Conservation (phyloP, 768 basidiomycete genomes). For the Pleurotus eryngii region DNA sequence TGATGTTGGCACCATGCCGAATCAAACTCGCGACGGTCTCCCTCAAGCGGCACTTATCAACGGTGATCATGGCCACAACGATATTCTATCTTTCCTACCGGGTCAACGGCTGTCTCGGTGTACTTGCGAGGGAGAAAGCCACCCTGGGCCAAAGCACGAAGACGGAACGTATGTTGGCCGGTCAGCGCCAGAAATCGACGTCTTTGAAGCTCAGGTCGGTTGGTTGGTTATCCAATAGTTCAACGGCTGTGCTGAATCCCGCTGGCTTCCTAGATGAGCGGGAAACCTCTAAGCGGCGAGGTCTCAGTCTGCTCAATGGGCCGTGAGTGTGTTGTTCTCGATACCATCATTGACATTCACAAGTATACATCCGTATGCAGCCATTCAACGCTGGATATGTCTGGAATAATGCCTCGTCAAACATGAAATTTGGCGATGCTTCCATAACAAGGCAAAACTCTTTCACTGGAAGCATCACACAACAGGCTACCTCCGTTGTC, state of each 20-base stretch:
- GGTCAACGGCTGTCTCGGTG: slow-evolving; percentile 85
- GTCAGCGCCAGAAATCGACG: slow-evolving; percentile 85
- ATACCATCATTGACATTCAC: background rate
- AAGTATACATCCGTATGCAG: slow-evolving; percentile 25
- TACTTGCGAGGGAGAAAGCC: slow-evolving; percentile 77
- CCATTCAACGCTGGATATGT: slow-evolving; percentile 75
- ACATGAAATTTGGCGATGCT: slow-evolving; percentile 55
- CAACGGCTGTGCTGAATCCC: background rate
- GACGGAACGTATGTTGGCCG: slow-evolving; percentile 81
- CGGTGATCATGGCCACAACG: slow-evolving; percentile 48
- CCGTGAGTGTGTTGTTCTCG: slow-evolving; percentile 40
- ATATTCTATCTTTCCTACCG: slow-evolving; percentile 67
- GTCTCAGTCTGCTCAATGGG: slow-evolving; percentile 88
- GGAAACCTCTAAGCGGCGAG: slow-evolving; percentile 41
- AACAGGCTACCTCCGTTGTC: slow-evolving; percentile 78
- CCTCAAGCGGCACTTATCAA: slow-evolving; percentile 60
- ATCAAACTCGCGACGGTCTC: slow-evolving; percentile 72
- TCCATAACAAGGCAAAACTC: slow-evolving; percentile 55
- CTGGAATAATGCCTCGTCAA: slow-evolving; percentile 57
- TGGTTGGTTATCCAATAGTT: background rate
- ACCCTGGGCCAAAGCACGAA: slow-evolving; percentile 75
- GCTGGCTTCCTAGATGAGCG: slow-evolving; percentile 41
- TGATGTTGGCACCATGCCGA: slow-evolving; percentile 79
- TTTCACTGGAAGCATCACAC: slow-evolving; percentile 65
- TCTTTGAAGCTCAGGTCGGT: slow-evolving; percentile 76